A percentile compares a stretch with the other conserved stretches of the same genome.
phyloP scores from a whole-genome alignment of 2,329 filamentous ascomycete species.

The Neoascochyta sp. region DNA sequence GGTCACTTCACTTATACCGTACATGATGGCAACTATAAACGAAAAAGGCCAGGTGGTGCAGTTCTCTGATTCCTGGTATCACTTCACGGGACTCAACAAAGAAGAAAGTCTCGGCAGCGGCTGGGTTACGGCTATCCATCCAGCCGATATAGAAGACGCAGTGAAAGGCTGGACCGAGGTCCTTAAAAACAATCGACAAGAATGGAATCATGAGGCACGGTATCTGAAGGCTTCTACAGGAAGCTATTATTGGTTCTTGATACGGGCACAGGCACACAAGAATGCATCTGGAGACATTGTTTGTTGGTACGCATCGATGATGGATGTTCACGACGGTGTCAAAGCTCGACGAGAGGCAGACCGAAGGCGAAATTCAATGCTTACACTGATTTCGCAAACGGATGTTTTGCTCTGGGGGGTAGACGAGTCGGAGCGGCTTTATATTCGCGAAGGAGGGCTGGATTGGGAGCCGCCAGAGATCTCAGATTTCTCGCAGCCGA shows the following conservation, averaged over 20 bases:
- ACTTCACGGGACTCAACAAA: conserved; percentile 7
- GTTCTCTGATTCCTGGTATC: conserved; percentile 6
- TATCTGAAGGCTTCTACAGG: conserved; percentile 3
- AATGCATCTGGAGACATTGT: conserved; percentile 3
- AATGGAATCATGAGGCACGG: conserved; percentile 8
- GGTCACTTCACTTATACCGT: conserved; percentile 5
- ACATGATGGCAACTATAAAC: conserved; percentile 4
- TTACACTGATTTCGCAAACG: conserved; percentile 6
- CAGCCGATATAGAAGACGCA: conserved; percentile 1
- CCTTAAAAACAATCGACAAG: conserved; percentile 1
- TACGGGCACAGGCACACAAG: conserved; percentile 6
- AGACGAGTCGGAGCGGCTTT: too few species aligned
- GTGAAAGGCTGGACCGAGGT: neutral
- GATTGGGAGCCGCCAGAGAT: neutral
- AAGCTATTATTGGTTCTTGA: conserved; percentile 4
- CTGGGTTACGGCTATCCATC: conserved; percentile 4
- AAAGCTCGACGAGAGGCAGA: conserved; percentile 6
- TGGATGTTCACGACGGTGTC: conserved; percentile 9
- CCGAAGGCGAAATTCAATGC: conserved; percentile 4
- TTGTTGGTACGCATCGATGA: conserved; percentile 11
- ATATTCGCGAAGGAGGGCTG: neutral
- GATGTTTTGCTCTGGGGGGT: conserved; percentile 9
- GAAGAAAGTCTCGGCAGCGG: conserved; percentile 5
- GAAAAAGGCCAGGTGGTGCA: conserved; percentile 4
- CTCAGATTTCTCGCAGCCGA: neutral